Conservation (phyloP, 495 filamentous ascomycete species). For the Rostrohypoxylon terebratum region DNA sequence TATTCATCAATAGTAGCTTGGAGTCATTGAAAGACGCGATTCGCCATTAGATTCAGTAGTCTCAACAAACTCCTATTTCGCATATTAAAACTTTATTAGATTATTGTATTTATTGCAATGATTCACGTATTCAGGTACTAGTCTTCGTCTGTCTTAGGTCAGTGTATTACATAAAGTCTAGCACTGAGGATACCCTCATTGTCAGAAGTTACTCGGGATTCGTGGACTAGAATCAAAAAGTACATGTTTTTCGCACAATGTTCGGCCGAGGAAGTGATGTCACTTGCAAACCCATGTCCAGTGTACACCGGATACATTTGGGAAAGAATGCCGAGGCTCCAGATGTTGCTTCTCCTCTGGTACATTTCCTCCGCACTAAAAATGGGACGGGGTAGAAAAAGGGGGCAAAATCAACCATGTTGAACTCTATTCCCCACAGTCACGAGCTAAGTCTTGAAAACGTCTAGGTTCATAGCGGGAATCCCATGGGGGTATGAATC, state of each 20-base stretch:
- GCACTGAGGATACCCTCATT: slow-evolving; percentile 16
- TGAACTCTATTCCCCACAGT: slow-evolving; percentile 45
- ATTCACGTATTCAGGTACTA: slow-evolving; percentile 14
- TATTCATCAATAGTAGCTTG: neutral
- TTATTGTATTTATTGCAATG: neutral
- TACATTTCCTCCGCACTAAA: slow-evolving; percentile 8
- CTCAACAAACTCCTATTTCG: neutral
- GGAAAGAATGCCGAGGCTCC: slow-evolving; percentile 48
- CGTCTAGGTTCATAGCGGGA: slow-evolving; percentile 36
- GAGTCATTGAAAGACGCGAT: neutral
- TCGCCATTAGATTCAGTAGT: slow-evolving; percentile 13
- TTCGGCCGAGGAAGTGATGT: slow-evolving; percentile 46
- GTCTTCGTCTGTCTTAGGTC: neutral
- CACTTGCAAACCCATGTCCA: slow-evolving; percentile 24
- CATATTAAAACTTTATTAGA: neutral
- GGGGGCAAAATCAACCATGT: slow-evolving; percentile 33
- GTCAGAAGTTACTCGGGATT: neutral
- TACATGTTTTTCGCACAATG: slow-evolving; percentile 33
- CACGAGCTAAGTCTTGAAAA: slow-evolving; percentile 37
- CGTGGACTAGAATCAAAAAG: slow-evolving; percentile 16
- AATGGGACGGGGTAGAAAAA: slow-evolving; percentile 10
- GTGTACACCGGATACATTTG: slow-evolving; percentile 27
- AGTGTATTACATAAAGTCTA: slow-evolving; percentile 3
- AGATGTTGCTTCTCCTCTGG: neutral
- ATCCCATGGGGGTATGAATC: slow-evolving; percentile 34